A percentile compares a stretch with the other conserved stretches of the same genome.
Conservation (phyloP, 169 alveolate species). For the Perkinsus marinus region DNA sequence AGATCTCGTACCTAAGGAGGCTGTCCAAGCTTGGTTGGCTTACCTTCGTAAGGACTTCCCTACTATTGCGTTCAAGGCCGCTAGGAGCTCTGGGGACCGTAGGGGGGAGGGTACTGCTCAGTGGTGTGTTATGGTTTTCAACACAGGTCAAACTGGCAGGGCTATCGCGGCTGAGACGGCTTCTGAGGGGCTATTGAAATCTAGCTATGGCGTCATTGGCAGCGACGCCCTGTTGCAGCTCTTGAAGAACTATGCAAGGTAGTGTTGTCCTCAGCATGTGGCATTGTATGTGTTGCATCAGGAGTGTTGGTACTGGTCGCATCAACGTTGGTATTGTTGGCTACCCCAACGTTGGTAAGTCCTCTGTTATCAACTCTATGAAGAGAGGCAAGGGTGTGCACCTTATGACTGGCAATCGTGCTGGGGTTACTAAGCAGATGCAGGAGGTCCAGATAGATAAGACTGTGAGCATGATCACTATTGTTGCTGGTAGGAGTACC, state of each 20-base stretch:
- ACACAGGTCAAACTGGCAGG: neutral
- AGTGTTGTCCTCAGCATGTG: constrained; percentile 30
- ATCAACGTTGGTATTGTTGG: constrained; percentile 78
- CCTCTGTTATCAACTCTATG: constrained; percentile 63
- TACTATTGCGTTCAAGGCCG: constrained; percentile 39
- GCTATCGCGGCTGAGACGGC: neutral
- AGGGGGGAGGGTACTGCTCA: constrained; percentile 2
- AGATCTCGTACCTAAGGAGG: constrained; percentile 63
- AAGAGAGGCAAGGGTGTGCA: constrained; percentile 64
- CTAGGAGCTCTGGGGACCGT: neutral
- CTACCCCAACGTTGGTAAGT: constrained; percentile 76
- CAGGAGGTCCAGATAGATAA: constrained; percentile 71
- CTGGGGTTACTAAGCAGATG: constrained; percentile 70
- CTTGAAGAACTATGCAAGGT: constrained; percentile 67
- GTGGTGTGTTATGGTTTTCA: constrained; percentile 7
- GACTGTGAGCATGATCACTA: constrained; percentile 20
- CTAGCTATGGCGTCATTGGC: constrained; percentile 35
- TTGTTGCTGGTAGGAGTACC: neutral
- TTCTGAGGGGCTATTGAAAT: neutral
- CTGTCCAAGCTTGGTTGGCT: constrained; percentile 23
- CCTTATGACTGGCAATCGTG: constrained; percentile 55
- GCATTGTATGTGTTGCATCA: constrained; percentile 20
- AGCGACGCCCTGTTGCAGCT: constrained; percentile 63
- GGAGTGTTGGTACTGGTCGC: neutral
- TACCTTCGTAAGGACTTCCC: constrained; percentile 20